These are phyloP conservation scores for Glycine tomentella DNA, from an alignment of 306 rosid species.

Conservation along the genomic window DNA sequence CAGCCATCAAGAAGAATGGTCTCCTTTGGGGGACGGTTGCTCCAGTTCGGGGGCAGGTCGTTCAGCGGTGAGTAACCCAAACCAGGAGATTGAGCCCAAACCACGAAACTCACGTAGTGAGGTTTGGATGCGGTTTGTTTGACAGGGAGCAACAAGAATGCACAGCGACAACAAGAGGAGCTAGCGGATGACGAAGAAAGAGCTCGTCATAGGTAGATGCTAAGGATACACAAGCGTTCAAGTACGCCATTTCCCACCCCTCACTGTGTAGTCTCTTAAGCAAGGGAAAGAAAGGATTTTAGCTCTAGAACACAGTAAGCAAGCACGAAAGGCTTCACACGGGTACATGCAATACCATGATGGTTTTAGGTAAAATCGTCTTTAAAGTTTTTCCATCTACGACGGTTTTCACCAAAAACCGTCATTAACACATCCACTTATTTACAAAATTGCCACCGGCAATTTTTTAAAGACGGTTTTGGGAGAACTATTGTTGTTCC, in stretches of 20 bases:
- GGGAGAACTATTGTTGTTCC: too few species aligned
- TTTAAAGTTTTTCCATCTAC: too few species aligned
- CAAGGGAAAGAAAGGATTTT: too few species aligned
- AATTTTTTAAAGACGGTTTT: too few species aligned
- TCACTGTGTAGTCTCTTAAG: too few species aligned
- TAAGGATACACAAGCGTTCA: conserved; percentile 66
- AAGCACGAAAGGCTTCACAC: too few species aligned
- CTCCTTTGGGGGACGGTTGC: conserved; percentile 89
- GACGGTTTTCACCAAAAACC: too few species aligned
- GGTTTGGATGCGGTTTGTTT: conserved; percentile 49
- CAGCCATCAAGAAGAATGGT: conserved; percentile 93
- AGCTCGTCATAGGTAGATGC: conserved; percentile 49
- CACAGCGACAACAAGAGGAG: conserved; percentile 56
- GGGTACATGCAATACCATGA: too few species aligned
- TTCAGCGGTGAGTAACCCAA: conserved; percentile 88
- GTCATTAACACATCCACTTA: too few species aligned
- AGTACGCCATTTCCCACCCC: conserved; percentile 62
- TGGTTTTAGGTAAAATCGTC: too few species aligned
- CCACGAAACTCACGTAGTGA: neutral
- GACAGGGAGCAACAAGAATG: conserved; percentile 48
- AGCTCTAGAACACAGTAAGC: too few species aligned
- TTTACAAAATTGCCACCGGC: too few species aligned
- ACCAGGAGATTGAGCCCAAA: conserved; percentile 68
- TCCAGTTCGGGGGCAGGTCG: conserved; percentile 84
- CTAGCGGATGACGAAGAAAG: conserved; percentile 48